phyloP scores from a whole-genome alignment of 2,329 filamentous ascomycete species.

The Epichloe typhina region DNA sequence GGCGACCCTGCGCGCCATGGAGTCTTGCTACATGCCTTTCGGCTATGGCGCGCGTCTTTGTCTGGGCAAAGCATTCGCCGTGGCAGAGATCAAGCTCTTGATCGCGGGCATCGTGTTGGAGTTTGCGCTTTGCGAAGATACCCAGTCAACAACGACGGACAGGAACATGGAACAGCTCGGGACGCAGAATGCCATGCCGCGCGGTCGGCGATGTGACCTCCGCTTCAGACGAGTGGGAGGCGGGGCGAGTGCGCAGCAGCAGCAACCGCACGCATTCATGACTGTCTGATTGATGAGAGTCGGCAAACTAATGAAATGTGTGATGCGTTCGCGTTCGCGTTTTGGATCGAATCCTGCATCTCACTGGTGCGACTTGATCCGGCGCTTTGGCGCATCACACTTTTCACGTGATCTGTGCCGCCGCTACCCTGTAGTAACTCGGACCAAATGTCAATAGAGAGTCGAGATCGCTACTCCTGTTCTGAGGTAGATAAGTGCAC shows the following conservation, averaged over 20 bases:
- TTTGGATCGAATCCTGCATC: neutral
- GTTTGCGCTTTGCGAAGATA: constrained; percentile 1
- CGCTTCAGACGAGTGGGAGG: neutral
- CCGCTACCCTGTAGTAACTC: too few relatives aligned
- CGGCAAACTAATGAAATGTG: too few relatives aligned
- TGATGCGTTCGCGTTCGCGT: too few relatives aligned
- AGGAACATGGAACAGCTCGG: constrained; percentile 4
- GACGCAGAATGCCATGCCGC: constrained; percentile 4
- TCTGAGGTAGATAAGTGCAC: too few relatives aligned
- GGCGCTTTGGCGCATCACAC: too few relatives aligned
- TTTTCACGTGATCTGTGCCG: too few relatives aligned
- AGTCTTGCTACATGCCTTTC: constrained; percentile 5
- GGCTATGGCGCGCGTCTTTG: constrained; percentile 4
- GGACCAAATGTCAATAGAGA: too few relatives aligned
- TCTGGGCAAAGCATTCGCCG: constrained; percentile 3
- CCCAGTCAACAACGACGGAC: neutral
- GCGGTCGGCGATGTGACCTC: constrained; percentile 3
- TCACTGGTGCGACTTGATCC: too few relatives aligned
- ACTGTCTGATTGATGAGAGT: too few relatives aligned
- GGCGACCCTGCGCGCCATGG: constrained; percentile 1
- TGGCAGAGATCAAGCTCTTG: constrained; percentile 3
- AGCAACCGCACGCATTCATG: too few relatives aligned
- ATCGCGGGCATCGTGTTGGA: neutral
- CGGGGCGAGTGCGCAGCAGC: too few relatives aligned
- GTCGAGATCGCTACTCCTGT: too few relatives aligned